Conservation (phyloP, 768 basidiomycete genomes). For the Podaxis sp. region DNA sequence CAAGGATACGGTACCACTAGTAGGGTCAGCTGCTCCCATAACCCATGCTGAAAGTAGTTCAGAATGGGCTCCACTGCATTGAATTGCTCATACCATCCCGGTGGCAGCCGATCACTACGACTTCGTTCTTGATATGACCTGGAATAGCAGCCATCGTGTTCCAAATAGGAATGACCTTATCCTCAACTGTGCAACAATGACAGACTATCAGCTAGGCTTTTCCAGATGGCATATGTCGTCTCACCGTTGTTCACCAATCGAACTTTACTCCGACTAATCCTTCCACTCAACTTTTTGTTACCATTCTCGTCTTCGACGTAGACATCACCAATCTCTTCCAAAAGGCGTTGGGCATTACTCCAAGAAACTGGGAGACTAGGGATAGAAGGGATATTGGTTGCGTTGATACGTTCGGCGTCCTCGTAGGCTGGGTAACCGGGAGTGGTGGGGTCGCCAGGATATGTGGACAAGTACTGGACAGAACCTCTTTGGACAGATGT, state of each 20-base stretch:
- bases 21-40: constrained; percentile 76
- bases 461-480: constrained; percentile 63
- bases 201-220: neutral
- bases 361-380: constrained; percentile 91
- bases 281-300: constrained; percentile 39
- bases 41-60: constrained; percentile 52
- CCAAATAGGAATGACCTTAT: constrained; percentile 83
- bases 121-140: constrained; percentile 78
- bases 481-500: constrained; percentile 83
- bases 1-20: constrained; percentile 74
- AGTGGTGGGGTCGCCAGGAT: constrained; percentile 80
- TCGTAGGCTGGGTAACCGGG: constrained; percentile 86
- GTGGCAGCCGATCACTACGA: constrained; percentile 84
- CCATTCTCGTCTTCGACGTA: constrained; percentile 23
- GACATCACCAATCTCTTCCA: constrained; percentile 48
- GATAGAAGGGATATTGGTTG: constrained; percentile 63
- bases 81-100: constrained; percentile 62
- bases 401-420: constrained; percentile 61
- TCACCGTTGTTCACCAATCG: constrained; percentile 54
- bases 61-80: neutral
- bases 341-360: constrained; percentile 69
- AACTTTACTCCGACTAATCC: constrained; percentile 41
- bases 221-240: neutral
- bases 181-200: constrained; percentile 47
- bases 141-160: constrained; percentile 82